Evolutionary conservation across 2,329 filamentous ascomycete species (phyloP).

Genomic region (Geoglossum cookeanum): DNA sequence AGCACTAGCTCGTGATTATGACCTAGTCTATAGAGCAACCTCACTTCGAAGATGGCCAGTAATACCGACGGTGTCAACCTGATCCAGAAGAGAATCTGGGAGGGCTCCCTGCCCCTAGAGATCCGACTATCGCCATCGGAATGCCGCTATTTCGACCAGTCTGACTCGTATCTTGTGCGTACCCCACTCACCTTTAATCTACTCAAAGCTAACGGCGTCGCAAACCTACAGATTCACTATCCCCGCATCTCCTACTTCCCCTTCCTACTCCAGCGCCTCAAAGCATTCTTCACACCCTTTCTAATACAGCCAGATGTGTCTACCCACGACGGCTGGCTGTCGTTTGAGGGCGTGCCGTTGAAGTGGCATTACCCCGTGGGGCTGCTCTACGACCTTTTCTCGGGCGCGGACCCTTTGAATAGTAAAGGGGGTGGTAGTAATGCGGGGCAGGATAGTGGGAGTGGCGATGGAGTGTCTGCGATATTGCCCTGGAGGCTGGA

Average conservation of each 20-base stretch:
- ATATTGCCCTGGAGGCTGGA: slow-evolving; percentile 42
- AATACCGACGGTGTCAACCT: neutral
- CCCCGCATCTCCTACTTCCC: slow-evolving; percentile 51
- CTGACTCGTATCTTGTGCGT: slow-evolving; percentile 39
- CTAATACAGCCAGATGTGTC: slow-evolving; percentile 34
- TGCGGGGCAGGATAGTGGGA: slow-evolving; percentile 6
- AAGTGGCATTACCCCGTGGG: slow-evolving; percentile 57
- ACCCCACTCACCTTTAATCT: neutral
- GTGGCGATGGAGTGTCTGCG: slow-evolving; percentile 10
- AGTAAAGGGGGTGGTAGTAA: slow-evolving; percentile 15
- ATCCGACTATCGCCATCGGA: slow-evolving; percentile 39
- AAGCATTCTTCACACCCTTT: slow-evolving; percentile 38
- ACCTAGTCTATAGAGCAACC: neutral
- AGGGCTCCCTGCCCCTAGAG: slow-evolving; percentile 38
- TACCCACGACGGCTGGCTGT: slow-evolving; percentile 40
- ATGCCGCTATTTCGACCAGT: slow-evolving; percentile 39
- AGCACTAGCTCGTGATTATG: neutral
- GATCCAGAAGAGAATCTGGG: slow-evolving; percentile 27
- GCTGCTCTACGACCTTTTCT: slow-evolving; percentile 49
- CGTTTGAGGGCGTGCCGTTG: slow-evolving; percentile 46
- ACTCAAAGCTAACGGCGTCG: slow-evolving; percentile 6
- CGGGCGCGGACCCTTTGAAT: slow-evolving; percentile 32
- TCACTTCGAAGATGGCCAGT: neutral
- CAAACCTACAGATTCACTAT: slow-evolving; percentile 30
- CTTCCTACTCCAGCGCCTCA: slow-evolving; percentile 41